Evolutionary conservation across 495 filamentous ascomycete species (phyloP).

Genomic region (Penicillium simplicissimum): DNA sequence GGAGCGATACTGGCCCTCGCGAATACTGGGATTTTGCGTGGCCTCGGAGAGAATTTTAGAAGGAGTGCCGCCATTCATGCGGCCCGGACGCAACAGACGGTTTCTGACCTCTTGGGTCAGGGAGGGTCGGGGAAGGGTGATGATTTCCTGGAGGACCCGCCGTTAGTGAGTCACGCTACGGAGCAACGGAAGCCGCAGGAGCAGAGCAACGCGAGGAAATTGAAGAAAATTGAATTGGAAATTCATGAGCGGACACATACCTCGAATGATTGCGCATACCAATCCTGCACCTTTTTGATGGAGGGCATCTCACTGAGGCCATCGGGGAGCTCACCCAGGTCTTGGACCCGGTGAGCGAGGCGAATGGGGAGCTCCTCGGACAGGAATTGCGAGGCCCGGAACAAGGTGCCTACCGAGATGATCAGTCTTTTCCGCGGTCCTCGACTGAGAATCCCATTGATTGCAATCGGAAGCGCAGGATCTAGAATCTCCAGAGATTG

Average conservation of each 20-base stretch:
- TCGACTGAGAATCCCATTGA: background rate
- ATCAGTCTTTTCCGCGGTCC: background rate
- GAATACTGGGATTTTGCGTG: slow-evolving; percentile 86
- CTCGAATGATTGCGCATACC: slow-evolving; percentile 99
- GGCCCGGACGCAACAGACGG: slow-evolving; percentile 72
- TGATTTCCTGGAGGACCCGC: slow-evolving; percentile 71
- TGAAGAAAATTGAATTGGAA: slow-evolving; percentile 1
- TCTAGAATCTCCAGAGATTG: background rate
- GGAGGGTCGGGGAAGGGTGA: slow-evolving; percentile 72
- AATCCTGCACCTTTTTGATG: slow-evolving; percentile 90
- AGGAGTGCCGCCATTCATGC: slow-evolving; percentile 52
- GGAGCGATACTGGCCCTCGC: slow-evolving; percentile 83
- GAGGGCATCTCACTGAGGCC: slow-evolving; percentile 98
- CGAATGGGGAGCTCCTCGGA: slow-evolving; percentile 98
- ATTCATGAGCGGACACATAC: slow-evolving; percentile 48
- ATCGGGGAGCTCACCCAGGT: slow-evolving; percentile 90
- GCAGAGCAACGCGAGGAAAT: background rate
- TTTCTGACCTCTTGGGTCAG: slow-evolving; percentile 76
- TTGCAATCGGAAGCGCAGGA: background rate
- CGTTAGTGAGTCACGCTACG: slow-evolving; percentile 13
- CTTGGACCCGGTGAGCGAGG: slow-evolving; percentile 91
- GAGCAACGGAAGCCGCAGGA: background rate
- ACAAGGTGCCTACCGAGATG: slow-evolving; percentile 71
- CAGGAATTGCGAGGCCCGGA: slow-evolving; percentile 96
- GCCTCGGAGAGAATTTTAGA: slow-evolving; percentile 75